Conservation (phyloP, 768 basidiomycete genomes). For the Mycena amicta region DNA sequence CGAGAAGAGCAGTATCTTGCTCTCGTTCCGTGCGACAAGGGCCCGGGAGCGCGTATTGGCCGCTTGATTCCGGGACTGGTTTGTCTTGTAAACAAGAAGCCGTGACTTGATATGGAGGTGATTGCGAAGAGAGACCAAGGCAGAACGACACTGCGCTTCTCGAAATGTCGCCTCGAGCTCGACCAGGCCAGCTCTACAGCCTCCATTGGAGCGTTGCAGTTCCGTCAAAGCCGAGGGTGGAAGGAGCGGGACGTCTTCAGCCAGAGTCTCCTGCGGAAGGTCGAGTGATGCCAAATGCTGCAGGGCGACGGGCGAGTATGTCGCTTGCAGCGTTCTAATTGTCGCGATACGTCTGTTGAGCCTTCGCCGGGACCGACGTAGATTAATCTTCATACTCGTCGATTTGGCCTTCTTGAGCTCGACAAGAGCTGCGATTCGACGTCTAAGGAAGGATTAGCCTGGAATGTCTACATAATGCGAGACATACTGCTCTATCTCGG, state of each 20-base stretch:
- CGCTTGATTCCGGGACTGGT: slow-evolving; percentile 1
- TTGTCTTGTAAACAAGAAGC: not conserved
- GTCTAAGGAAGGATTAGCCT: no score
- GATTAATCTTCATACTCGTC: not conserved
- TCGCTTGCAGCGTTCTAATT: slow-evolving; percentile 2
- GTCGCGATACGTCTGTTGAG: not conserved
- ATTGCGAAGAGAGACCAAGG: not conserved
- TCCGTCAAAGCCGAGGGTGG: slow-evolving; percentile 3
- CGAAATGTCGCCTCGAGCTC: slow-evolving; percentile 1
- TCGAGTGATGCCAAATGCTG: not conserved
- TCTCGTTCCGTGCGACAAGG: slow-evolving; percentile 3
- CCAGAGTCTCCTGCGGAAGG: not conserved
- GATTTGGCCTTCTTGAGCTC: slow-evolving; percentile 7
- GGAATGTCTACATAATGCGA: no score
- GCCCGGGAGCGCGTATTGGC: slow-evolving; percentile 7
- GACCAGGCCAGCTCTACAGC: not conserved
- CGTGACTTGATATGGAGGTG: slow-evolving; percentile 6
- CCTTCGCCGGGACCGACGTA: not conserved
- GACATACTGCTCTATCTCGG: slow-evolving; percentile 9
- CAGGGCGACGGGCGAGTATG: not conserved
- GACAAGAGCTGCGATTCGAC: not conserved
- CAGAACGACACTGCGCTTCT: slow-evolving; percentile 9
- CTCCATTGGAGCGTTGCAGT: no score
- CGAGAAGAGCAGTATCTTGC: slow-evolving; percentile 1
- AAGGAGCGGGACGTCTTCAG: slow-evolving; percentile 1